Conservation (phyloP, 225 moss, liverwort and hornwort species). For the Pseudoscleropodium purum region DNA sequence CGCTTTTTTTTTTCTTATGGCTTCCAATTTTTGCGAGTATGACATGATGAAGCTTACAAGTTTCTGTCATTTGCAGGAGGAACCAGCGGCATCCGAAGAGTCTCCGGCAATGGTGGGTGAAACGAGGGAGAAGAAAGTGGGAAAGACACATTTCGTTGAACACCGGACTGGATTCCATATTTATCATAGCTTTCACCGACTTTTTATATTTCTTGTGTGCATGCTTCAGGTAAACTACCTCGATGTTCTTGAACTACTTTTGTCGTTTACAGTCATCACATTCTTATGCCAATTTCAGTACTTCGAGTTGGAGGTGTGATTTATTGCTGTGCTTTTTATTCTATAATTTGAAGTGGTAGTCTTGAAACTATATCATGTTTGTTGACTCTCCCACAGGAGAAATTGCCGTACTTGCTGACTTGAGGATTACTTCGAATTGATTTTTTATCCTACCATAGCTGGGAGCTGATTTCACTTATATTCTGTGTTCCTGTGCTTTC, state of each 20-base stretch:
- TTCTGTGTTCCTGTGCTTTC: background rate
- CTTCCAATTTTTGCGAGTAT: background rate
- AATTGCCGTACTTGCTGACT: background rate
- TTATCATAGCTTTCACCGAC: conserved; percentile 95
- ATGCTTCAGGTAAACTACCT: conserved; percentile 71
- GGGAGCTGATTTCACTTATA: background rate
- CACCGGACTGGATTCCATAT: conserved; percentile 82
- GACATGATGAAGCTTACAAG: background rate
- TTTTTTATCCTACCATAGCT: background rate
- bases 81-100: background rate
- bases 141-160: conserved; percentile 94
- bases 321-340: background rate
- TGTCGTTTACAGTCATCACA: background rate
- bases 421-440: background rate
- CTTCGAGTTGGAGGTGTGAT: background rate
- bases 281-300: background rate
- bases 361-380: background rate
- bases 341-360: background rate
- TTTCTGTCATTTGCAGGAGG: conserved; percentile 16
- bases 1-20: background rate
- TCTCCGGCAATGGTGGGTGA: background rate
- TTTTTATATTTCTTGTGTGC: conserved; percentile 93
- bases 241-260: background rate
- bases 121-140: conserved; percentile 61
- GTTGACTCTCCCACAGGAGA: background rate